Evolutionary conservation across 2,329 filamentous ascomycete genomes (phyloP).

Genomic region (Juglanconis oblonga): DNA sequence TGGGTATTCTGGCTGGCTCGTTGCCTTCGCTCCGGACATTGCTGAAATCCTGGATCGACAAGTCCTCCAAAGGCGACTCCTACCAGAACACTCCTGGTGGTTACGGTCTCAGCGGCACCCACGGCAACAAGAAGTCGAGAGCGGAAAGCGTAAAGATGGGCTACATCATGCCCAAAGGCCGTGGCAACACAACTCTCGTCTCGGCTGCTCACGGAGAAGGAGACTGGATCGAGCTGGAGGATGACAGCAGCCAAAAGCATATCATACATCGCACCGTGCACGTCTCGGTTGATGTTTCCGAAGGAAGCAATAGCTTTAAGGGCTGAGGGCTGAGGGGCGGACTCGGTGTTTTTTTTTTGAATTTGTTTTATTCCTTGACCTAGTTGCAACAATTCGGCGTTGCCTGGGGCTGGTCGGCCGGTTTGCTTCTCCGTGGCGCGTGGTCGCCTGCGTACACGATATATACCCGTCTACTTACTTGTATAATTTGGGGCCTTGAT

Average conservation of each 20-base stretch:
- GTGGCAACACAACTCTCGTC: slow-evolving; percentile 1
- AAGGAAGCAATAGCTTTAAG: not conserved
- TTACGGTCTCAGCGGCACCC: not conserved
- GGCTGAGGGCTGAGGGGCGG: not conserved
- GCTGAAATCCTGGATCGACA: slow-evolving; percentile 10
- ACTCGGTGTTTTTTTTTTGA: no score
- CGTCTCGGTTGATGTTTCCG: slow-evolving; percentile 3
- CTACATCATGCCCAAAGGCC: not conserved
- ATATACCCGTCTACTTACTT: no score
- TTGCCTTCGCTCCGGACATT: slow-evolving; percentile 7
- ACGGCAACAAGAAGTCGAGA: not conserved
- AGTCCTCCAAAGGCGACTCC: not conserved
- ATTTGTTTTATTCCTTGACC: no score
- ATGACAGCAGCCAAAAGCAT: slow-evolving; percentile 5
- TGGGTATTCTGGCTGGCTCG: slow-evolving; percentile 8
- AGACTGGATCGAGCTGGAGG: not conserved
- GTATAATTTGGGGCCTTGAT: no score
- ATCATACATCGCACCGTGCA: slow-evolving; percentile 6
- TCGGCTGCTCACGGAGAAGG: not conserved
- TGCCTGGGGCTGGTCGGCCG: no score
- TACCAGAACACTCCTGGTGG: not conserved
- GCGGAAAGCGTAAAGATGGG: slow-evolving; percentile 6
- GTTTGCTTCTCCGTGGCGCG: no score
- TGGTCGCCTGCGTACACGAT: no score
- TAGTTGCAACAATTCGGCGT: no score